These are phyloP conservation scores for Ephemerocybe angulata DNA, from an alignment of 768 basidiomycete genomes.

Conservation along the genomic window DNA sequence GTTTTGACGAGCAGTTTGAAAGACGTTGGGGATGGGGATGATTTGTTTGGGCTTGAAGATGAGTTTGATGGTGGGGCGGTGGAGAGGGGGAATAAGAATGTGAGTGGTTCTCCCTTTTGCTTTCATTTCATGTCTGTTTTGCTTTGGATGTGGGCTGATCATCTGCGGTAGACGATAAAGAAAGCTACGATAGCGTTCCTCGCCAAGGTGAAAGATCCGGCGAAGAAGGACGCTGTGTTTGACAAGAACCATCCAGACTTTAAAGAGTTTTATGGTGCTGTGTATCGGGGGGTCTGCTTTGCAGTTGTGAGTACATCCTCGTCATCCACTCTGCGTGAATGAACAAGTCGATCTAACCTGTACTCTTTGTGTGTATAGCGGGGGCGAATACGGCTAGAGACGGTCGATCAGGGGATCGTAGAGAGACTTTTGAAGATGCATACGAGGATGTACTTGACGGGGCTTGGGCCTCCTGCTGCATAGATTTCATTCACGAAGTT, in stretches of 20 bases:
- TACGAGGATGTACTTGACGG: slow-evolving; percentile 43
- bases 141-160: no score
- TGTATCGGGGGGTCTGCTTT: slow-evolving; percentile 47
- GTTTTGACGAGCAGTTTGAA: slow-evolving; percentile 8
- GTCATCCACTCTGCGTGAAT: neutral
- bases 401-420: slow-evolving; percentile 33
- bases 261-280: slow-evolving; percentile 44
- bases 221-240: slow-evolving; percentile 20
- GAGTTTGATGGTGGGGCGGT: slow-evolving; percentile 23
- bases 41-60: slow-evolving; percentile 7
- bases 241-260: slow-evolving; percentile 49
- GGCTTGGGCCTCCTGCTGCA: slow-evolving; percentile 16
- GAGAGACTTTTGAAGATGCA: slow-evolving; percentile 41
- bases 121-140: slow-evolving; percentile 6
- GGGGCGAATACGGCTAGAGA: slow-evolving; percentile 34
- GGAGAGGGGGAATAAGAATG: slow-evolving; percentile 62
- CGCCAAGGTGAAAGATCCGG: slow-evolving; percentile 35
- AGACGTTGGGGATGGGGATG: slow-evolving; percentile 29
- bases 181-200: slow-evolving; percentile 39
- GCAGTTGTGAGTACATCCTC: slow-evolving; percentile 47
- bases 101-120: slow-evolving; percentile 25
- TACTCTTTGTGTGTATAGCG: slow-evolving; percentile 29
- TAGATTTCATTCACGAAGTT: neutral
- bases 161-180: slow-evolving; percentile 39
- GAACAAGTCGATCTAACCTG: slow-evolving; percentile 3